phyloP scores from a whole-genome alignment of 257 asterid species.

The Solanum tarijense region DNA sequence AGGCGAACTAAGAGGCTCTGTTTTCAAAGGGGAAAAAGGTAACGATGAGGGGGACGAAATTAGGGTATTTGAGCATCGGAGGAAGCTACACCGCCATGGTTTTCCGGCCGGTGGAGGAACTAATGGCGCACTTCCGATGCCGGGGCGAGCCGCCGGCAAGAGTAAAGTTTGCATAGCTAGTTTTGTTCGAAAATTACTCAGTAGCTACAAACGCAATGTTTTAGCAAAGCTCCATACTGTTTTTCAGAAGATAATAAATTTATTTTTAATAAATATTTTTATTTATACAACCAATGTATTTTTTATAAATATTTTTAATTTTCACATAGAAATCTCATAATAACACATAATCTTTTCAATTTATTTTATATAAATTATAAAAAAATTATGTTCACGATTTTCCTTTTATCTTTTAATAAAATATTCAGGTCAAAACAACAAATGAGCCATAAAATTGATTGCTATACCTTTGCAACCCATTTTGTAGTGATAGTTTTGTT shows the following conservation, averaged over 20 bases:
- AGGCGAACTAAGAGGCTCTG: constrained; percentile 23
- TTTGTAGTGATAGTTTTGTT: not conserved
- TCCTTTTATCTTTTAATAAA: not conserved
- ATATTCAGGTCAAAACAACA: not conserved
- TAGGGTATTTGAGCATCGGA: constrained; percentile 10
- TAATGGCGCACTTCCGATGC: constrained; percentile 29
- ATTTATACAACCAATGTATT: not conserved
- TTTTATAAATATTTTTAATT: not conserved
- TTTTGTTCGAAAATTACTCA: not conserved
- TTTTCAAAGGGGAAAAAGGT: constrained; percentile 29
- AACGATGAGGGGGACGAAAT: constrained; percentile 17
- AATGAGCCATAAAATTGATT: not conserved
- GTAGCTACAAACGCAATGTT: not conserved
- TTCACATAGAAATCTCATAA: not conserved
- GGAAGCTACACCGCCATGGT: not conserved
- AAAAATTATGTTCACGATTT: not conserved
- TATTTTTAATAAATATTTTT: not conserved
- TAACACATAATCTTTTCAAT: not conserved
- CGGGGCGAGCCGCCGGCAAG: constrained; percentile 65
- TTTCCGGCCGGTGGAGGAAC: constrained; percentile 17
- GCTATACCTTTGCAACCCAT: not conserved
- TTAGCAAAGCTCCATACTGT: not conserved
- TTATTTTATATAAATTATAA: not conserved
- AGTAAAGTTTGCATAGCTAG: constrained; percentile 71
- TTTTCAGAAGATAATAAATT: not conserved